phyloP scores from a whole-genome alignment of 345 rosid species.

The Sonneratia alba region DNA sequence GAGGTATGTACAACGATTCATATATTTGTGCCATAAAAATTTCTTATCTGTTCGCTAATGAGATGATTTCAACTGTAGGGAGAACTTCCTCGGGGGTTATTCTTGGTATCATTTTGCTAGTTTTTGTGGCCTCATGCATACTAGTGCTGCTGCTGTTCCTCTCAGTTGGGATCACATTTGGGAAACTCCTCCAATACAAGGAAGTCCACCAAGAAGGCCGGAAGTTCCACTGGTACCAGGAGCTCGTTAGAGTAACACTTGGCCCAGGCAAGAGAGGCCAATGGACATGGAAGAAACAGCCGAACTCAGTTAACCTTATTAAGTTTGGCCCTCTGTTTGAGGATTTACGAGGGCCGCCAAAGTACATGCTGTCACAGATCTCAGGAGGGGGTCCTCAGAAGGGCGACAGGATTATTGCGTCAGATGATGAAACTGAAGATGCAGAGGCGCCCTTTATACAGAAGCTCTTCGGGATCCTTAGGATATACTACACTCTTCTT shows the following conservation, averaged over 20 bases:
- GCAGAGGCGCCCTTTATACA: constrained; percentile 93
- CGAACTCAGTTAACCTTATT: constrained; percentile 30
- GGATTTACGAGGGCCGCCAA: constrained; percentile 86
- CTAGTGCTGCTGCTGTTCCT: constrained; percentile 62
- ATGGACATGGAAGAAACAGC: constrained; percentile 75
- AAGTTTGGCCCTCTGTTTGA: constrained; percentile 62
- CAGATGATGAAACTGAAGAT: constrained; percentile 92
- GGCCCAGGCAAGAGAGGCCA: constrained; percentile 97
- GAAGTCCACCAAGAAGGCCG: constrained; percentile 85
- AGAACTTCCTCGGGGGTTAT: constrained; percentile 36
- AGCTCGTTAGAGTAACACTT: constrained; percentile 63
- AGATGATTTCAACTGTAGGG: constrained; percentile 22
- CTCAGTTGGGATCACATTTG: constrained; percentile 70
- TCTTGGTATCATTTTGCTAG: constrained; percentile 52
- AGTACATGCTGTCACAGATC: constrained; percentile 91
- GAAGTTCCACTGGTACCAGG: constrained; percentile 84
- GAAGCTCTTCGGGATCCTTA: constrained; percentile 80
- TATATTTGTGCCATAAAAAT: too few relatives aligned
- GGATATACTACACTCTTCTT: constrained; percentile 74
- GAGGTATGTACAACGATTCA: constrained; percentile 30
- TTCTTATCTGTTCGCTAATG: neutral
- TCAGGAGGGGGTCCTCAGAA: constrained; percentile 32
- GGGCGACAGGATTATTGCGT: constrained; percentile 62
- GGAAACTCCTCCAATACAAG: constrained; percentile 85
- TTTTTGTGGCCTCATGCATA: constrained; percentile 36